Evolutionary conservation across 108 stramenopile species (phyloP), one percentile per base, ranked within the genome.

Genomic region (Phaeodactylum tricornutum): DNA sequence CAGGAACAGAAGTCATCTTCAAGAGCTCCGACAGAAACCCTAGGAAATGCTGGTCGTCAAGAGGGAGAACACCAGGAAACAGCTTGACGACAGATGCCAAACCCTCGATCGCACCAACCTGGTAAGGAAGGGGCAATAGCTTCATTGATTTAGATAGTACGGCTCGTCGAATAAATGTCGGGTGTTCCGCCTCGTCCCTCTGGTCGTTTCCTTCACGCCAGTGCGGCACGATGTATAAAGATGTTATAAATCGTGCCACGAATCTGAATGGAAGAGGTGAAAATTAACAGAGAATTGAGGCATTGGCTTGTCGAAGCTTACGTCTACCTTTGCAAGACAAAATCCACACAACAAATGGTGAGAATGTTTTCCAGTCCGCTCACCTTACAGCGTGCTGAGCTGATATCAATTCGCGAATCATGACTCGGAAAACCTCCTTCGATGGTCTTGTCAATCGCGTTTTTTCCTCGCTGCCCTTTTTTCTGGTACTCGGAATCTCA

Each of bases 1-100:
- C 88, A 32, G 88, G 84, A 47, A 90, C 79, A 12, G 84, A 85
- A 1, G 72, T 57, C 81, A 85, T 82, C 50, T 90, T 90, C 7
- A 90, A 44, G 0, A 83, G 55, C 52, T 90, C 88, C 2, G 84
- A 80, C 8, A 85, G 49, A 38, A 90, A 84, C 12, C 76, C 73
- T 3, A 85, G 51, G 14, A 83, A 57, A 30, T 83, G 79, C 23
- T 75, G 67, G 48, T 90, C 84, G 11, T 64, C 42, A 34, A 84
- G 47, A 5, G 76, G 68, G 35, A 83, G 57, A 0, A 81, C 56
- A 15, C 52, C 34, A 12, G 84, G 81, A 17, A 68, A 66, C 19
- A 62, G 57, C 16, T 83, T 65, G 24, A 84, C 57, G 5, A 90
- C 36, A 47, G 75, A 71, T 6, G 78, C 52, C 17, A 83, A 55